Conservation (phyloP, 768 basidiomycete species). For the Suillus bovinus region DNA sequence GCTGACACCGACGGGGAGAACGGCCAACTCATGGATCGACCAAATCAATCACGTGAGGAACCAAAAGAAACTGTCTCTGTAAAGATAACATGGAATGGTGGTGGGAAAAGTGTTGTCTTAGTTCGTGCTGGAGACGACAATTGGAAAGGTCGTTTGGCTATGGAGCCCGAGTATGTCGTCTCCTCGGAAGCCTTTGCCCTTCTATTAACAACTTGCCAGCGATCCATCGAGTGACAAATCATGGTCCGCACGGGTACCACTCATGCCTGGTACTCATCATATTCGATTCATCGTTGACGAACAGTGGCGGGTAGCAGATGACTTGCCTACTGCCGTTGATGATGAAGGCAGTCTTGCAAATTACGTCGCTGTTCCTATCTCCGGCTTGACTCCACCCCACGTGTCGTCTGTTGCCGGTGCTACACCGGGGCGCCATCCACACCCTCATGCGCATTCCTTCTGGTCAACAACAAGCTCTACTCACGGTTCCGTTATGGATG, state of each 20-base stretch:
- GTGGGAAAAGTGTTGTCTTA: constrained; percentile 62
- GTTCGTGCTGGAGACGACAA: constrained; percentile 74
- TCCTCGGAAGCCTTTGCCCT: constrained; percentile 10
- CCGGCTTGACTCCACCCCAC: constrained; percentile 33
- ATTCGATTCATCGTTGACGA: constrained; percentile 95
- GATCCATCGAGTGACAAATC: constrained; percentile 35
- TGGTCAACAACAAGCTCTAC: constrained; percentile 42
- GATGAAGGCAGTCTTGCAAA: constrained; percentile 95
- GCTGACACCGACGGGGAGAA: constrained; percentile 17
- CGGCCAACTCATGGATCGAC: constrained; percentile 23
- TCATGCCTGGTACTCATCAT: constrained; percentile 90
- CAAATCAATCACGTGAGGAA: constrained; percentile 23
- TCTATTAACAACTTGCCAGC: constrained; percentile 23
- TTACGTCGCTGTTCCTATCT: constrained; percentile 65
- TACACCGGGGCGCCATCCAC: constrained; percentile 27
- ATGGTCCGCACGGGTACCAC: constrained; percentile 43
- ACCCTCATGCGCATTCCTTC: constrained; percentile 40
- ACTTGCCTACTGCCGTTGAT: constrained; percentile 86
- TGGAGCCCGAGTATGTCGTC: constrained; percentile 61
- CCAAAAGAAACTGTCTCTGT: constrained; percentile 37
- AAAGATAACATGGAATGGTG: constrained; percentile 66
- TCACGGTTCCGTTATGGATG: constrained; percentile 30
- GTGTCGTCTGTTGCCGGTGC: constrained; percentile 39
- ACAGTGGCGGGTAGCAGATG: constrained; percentile 75
- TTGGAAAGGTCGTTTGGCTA: constrained; percentile 68